These are phyloP conservation scores for Metschnikowia rubicola DNA, from an alignment of 805 yeast genomes.

Conservation along the genomic window DNA sequence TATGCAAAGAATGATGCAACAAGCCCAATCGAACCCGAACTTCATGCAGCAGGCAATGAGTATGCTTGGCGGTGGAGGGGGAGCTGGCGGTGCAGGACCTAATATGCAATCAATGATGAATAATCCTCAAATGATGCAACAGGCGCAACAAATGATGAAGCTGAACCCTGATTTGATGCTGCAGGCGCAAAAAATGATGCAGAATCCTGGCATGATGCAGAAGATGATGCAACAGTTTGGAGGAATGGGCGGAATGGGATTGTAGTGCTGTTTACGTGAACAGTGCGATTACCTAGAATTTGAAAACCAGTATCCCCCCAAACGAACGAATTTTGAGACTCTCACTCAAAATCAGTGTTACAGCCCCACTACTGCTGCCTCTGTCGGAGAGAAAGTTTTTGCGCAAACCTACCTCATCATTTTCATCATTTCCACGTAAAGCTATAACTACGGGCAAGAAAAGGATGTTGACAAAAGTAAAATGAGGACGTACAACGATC, in stretches of 20 bases:
- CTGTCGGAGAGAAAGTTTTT: too few species aligned
- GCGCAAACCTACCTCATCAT: too few species aligned
- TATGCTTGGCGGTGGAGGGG: slow-evolving; percentile 49
- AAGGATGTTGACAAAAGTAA: too few species aligned
- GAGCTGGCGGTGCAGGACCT: slow-evolving; percentile 40
- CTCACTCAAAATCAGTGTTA: too few species aligned
- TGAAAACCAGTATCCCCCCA: too few species aligned
- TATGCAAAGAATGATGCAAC: slow-evolving; percentile 53
- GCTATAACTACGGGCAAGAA: too few species aligned
- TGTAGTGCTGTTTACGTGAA: too few species aligned
- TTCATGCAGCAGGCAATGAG: slow-evolving; percentile 62
- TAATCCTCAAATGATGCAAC: slow-evolving; percentile 49
- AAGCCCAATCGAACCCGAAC: slow-evolving; percentile 49
- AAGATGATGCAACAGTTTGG: slow-evolving; percentile 70
- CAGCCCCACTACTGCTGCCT: too few species aligned
- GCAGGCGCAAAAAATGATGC: slow-evolving; percentile 43
- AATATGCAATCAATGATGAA: slow-evolving; percentile 42
- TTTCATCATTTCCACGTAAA: too few species aligned
- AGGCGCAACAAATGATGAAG: slow-evolving; percentile 46
- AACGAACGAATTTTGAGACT: too few species aligned
- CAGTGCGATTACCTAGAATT: too few species aligned
- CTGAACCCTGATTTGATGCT: slow-evolving; percentile 44
- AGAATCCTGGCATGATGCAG: slow-evolving; percentile 68
- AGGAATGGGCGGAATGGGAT: slow-evolving; percentile 42
- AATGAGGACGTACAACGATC: too few species aligned